Percentiles rank a stretch among this genome's conserved stretches.
phyloP scores from a whole-genome alignment of 306 rosid genomes.

The Fagus crenata region DNA sequence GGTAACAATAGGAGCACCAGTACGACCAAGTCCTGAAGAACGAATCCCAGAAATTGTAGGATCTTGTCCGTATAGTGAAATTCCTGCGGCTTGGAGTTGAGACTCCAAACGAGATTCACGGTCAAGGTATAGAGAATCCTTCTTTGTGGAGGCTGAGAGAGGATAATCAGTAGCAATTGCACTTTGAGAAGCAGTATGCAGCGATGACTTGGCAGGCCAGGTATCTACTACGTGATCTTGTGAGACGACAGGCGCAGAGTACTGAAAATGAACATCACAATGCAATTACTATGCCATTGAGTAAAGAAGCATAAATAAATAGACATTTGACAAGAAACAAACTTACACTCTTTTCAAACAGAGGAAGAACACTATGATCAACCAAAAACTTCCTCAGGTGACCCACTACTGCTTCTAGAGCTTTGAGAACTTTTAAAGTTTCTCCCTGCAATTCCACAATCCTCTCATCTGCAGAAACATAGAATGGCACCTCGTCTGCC shows the following conservation, averaged over 20 bases:
- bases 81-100: conserved; percentile 58
- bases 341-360: conserved; percentile 92
- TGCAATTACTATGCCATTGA: conserved; percentile 6
- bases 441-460: conserved; percentile 95
- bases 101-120: conserved; percentile 78
- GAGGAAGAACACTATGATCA: conserved; percentile 93
- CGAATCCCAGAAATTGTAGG: conserved; percentile 65
- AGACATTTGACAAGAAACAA: conserved; percentile 6
- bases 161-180: conserved; percentile 49
- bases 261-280: conserved; percentile 40
- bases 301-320: conserved; percentile 8
- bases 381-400: conserved; percentile 95
- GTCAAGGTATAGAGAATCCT: conserved; percentile 67
- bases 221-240: conserved; percentile 70
- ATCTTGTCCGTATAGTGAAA: conserved; percentile 73
- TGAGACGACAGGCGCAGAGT: conserved; percentile 46
- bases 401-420: conserved; percentile 79
- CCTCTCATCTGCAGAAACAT: conserved; percentile 88
- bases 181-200: conserved; percentile 62
- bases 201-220: conserved; percentile 65
- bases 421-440: conserved; percentile 78
- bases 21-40: conserved; percentile 68
- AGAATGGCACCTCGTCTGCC: conserved; percentile 86
- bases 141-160: conserved; percentile 47
- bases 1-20: conserved; percentile 78